These are phyloP conservation scores for Aspergillus sp. DNA, from an alignment of 2,329 filamentous ascomycete species.

Conservation along the genomic window DNA sequence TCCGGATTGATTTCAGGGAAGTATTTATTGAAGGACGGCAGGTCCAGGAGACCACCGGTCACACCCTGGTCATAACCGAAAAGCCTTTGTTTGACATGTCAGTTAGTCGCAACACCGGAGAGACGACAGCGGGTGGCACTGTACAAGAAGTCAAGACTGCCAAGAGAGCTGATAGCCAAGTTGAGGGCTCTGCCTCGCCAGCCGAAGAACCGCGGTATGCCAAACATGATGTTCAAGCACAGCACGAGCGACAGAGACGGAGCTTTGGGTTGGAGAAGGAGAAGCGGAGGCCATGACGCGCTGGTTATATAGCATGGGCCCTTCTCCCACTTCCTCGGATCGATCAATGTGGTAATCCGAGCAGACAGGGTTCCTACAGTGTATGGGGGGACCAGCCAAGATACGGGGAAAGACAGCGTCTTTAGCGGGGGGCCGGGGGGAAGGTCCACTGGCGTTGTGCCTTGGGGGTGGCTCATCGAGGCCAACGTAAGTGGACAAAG, in stretches of 20 bases:
- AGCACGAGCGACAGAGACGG: slow-evolving; percentile 10
- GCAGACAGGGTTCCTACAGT: slow-evolving; percentile 8
- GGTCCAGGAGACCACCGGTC: slow-evolving; percentile 41
- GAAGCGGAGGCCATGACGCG: slow-evolving; percentile 5
- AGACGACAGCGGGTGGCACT: background rate
- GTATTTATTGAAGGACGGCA: slow-evolving; percentile 37
- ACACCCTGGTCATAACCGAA: slow-evolving; percentile 43
- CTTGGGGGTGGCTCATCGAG: slow-evolving; percentile 2
- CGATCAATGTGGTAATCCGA: slow-evolving; percentile 25
- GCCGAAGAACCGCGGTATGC: slow-evolving; percentile 26
- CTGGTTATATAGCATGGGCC: slow-evolving; percentile 21
- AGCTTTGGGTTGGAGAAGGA: background rate
- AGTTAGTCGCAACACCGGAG: background rate
- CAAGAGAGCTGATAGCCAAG: slow-evolving; percentile 41
- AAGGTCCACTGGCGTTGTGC: slow-evolving; percentile 10
- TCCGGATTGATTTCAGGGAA: slow-evolving; percentile 34
- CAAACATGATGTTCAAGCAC: slow-evolving; percentile 23
- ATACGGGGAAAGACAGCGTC: slow-evolving; percentile 18
- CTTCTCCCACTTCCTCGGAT: slow-evolving; percentile 16
- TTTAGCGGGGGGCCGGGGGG: slow-evolving; percentile 15
- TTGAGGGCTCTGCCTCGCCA: slow-evolving; percentile 26
- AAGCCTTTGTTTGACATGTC: slow-evolving; percentile 16
- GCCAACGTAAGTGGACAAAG: background rate
- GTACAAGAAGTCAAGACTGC: slow-evolving; percentile 40
- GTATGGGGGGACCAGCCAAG: slow-evolving; percentile 20